phyloP scores from a whole-genome alignment of 352 stramenopile genomes.

The Phytophthora palmivora region DNA sequence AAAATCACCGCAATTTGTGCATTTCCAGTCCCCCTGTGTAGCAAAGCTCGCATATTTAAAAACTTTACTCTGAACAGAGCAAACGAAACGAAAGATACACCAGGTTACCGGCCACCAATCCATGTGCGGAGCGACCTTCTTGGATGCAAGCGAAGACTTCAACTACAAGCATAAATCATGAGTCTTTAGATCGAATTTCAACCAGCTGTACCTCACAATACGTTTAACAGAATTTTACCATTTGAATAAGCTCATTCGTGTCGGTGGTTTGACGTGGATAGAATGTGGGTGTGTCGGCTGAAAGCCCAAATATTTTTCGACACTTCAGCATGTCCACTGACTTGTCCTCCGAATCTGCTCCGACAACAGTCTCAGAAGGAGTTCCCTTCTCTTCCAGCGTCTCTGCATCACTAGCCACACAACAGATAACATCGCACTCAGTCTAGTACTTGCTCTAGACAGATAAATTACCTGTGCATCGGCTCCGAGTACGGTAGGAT shows the following conservation, averaged over 20 bases:
- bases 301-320: slow-evolving; percentile 42
- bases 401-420: slow-evolving; percentile 8
- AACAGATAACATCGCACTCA: neutral
- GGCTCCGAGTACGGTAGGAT: slow-evolving; percentile 15
- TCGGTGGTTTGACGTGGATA: slow-evolving; percentile 38
- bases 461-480: neutral
- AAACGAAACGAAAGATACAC: slow-evolving; percentile 15
- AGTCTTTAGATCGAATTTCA: slow-evolving; percentile 8
- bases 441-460: neutral
- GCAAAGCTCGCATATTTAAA: slow-evolving; percentile 23
- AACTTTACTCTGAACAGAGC: slow-evolving; percentile 2
- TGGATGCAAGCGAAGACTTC: slow-evolving; percentile 36
- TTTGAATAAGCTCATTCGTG: slow-evolving; percentile 40
- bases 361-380: neutral
- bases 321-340: slow-evolving; percentile 11
- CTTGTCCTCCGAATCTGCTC: slow-evolving; percentile 7
- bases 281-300: slow-evolving; percentile 51
- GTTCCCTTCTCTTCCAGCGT: slow-evolving; percentile 17
- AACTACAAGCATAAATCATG: slow-evolving; percentile 30
- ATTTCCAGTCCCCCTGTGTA: slow-evolving; percentile 80
- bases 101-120: slow-evolving; percentile 75
- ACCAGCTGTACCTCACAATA: neutral
- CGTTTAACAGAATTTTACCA: slow-evolving; percentile 23
- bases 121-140: slow-evolving; percentile 75
- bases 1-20: slow-evolving; percentile 67